Evolutionary conservation across 768 basidiomycete species (phyloP), one percentile per base, ranked within the genome.

Genomic region (Hirschioporus abietinus): DNA sequence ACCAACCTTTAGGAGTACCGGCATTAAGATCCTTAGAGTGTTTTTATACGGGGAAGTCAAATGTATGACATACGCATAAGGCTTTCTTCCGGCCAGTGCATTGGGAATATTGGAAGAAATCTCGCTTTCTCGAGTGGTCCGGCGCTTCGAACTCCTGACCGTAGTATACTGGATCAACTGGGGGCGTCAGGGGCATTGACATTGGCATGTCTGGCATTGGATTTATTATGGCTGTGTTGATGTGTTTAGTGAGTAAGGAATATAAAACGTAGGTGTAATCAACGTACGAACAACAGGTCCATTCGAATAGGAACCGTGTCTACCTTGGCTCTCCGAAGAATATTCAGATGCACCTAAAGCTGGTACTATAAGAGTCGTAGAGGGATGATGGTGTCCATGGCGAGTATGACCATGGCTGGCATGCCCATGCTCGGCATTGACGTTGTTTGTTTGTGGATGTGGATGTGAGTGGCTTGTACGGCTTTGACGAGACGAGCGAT

Each of bases 61-160:
- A 20, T 65, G 58, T 15, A 23, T 35, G 27, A 65, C 69, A 63
- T 66, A 70, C 69, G 65, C 78, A 78, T 1, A 85, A 72, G 6
- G 82, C 83, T 72, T 81, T 84, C 64, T 81, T 75, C 63, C 73
- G 74, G 17, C 82, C 82, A 20, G 72, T 80, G 72, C 83, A 84
- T 60, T 78, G 78, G 10, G 80, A 81, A 67, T 80, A 80, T 72
- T 78, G 78, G 75, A 73, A 78, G 23, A 52, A 52, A 52, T 52
- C 42, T 52, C 42, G 42, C 42, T 20, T 52, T 52, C 42, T 52
- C 12, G 42, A 5, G 12, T 52, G 42, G 20, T 52, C 42, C 20
- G 42, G 42, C 42, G 20, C 20, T 52, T 52, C 42, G 20, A 52
- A 52, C 42, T 52, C 42, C 20, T 52, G 42, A 15, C 42, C 42